Evolutionary conservation across 768 basidiomycete genomes (phyloP).

Genomic region (Gloeophyllum trabeum): DNA sequence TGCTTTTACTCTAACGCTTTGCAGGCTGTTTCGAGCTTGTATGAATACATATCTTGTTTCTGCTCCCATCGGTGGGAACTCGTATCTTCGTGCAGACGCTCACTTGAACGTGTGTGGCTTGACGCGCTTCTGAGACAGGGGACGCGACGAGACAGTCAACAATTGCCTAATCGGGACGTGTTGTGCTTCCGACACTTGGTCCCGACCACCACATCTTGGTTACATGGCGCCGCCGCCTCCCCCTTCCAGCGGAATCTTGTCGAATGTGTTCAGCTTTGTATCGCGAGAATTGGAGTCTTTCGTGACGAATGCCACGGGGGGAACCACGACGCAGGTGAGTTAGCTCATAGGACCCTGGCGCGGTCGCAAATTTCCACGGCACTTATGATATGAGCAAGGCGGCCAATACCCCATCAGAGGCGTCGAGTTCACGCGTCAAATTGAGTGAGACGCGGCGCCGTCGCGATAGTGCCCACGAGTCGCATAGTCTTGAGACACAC

Average conservation of each 20-base stretch:
- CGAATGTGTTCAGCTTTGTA: constrained; percentile 59
- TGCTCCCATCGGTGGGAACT: too few species aligned
- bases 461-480: constrained; percentile 3
- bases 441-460: constrained; percentile 9
- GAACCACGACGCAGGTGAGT: constrained; percentile 3
- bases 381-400: too few species aligned
- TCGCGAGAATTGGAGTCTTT: constrained; percentile 65
- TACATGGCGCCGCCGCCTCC: not conserved
- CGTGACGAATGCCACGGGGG: constrained; percentile 52
- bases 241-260: constrained; percentile 29
- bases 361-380: too few species aligned
- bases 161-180: not conserved
- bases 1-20: too few species aligned
- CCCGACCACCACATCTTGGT: not conserved
- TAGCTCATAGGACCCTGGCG: not conserved
- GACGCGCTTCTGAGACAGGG: too few species aligned
- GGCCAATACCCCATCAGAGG: constrained; percentile 9
- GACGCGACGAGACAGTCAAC: not conserved
- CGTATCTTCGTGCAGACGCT: too few species aligned
- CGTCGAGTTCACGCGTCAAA: constrained; percentile 14
- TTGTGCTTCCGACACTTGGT: not conserved
- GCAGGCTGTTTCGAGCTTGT: too few species aligned
- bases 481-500: constrained; percentile 1
- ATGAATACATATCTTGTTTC: too few species aligned
- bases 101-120: too few species aligned